Conservation (phyloP, 495 filamentous ascomycete species). For the Diplogelasinospora grovesii region DNA sequence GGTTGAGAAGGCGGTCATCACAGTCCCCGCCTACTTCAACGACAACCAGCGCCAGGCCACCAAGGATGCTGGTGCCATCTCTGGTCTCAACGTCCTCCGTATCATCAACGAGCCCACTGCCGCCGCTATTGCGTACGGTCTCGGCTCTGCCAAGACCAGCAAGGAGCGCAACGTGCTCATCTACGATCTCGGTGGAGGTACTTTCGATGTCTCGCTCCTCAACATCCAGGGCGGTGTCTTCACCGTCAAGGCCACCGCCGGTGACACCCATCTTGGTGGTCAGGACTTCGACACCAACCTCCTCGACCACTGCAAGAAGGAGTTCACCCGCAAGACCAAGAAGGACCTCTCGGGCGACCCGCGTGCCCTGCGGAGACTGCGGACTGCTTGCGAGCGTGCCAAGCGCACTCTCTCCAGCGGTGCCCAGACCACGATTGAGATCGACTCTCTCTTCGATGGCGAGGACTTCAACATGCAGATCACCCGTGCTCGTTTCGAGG, state of each 20-base stretch:
- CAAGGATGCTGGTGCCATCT: conserved; percentile 97
- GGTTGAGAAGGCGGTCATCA: conserved; percentile 97
- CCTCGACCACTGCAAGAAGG: conserved; percentile 89
- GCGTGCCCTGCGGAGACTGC: conserved; percentile 94
- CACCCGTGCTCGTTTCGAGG: conserved; percentile 99
- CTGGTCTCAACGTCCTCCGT: conserved; percentile 95
- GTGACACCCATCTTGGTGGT: conserved; percentile 92
- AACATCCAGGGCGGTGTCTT: conserved; percentile 99
- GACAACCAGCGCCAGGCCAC: conserved; percentile 98
- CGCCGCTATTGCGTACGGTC: conserved; percentile 94
- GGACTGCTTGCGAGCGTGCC: conserved; percentile 97
- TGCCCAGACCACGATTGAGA: conserved; percentile 96
- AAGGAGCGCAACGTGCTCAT: conserved; percentile 99
- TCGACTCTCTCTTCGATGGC: conserved; percentile 96
- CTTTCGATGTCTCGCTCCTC: conserved; percentile 98
- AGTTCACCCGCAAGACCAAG: conserved; percentile 89
- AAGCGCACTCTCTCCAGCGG: conserved; percentile 97
- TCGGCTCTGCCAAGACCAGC: conserved; percentile 83
- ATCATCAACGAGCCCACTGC: conserved; percentile 99
- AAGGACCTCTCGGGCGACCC: conserved; percentile 79
- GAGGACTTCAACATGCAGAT: conserved; percentile 98
- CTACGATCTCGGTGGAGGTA: conserved; percentile 99
- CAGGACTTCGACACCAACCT: conserved; percentile 99
- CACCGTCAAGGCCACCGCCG: conserved; percentile 96
- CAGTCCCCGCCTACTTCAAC: conserved; percentile 99